Percentiles rank a stretch among this genome's conserved stretches.
Evolutionary conservation across 176 grass and related monocot genomes (phyloP).

Genomic region (Phoenix roebelenii): DNA sequence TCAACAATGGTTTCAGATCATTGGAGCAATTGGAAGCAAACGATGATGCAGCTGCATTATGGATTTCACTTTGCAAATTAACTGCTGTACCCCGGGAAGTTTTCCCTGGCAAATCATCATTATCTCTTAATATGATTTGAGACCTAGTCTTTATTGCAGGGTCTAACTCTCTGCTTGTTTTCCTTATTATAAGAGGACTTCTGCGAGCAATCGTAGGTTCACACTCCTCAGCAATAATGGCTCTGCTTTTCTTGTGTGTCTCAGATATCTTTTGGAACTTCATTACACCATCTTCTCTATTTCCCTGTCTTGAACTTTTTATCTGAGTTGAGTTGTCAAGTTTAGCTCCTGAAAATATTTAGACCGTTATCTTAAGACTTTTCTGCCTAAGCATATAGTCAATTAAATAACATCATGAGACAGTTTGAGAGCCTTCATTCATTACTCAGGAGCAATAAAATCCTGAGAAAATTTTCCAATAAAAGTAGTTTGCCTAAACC

Average conservation of each 20-base stretch:
- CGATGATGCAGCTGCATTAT: not conserved
- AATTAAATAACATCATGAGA: no score
- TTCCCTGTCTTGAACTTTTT: slow-evolving; percentile 1
- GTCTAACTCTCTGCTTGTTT: not conserved
- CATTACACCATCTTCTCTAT: not conserved
- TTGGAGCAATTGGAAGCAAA: not conserved
- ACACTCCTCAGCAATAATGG: slow-evolving; percentile 3
- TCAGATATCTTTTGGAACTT: not conserved
- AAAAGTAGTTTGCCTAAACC: no score
- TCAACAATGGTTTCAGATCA: slow-evolving; percentile 9
- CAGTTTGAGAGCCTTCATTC: no score
- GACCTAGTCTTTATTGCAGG: not conserved
- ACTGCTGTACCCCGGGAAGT: not conserved
- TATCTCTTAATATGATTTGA: not conserved
- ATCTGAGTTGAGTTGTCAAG: slow-evolving; percentile 3
- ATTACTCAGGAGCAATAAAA: no score
- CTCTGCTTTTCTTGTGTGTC: not conserved
- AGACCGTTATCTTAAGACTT: no score
- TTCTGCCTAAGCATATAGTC: no score
- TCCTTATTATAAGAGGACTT: slow-evolving; percentile 11
- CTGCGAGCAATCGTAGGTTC: not conserved
- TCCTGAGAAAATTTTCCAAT: no score
- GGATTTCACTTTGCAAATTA: not conserved
- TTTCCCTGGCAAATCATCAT: slow-evolving; percentile 3
- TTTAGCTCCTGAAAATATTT: slow-evolving; percentile 30